These are phyloP conservation scores for Oryza longistaminata DNA, from an alignment of 176 grass and related monocot species.

Conservation along the genomic window DNA sequence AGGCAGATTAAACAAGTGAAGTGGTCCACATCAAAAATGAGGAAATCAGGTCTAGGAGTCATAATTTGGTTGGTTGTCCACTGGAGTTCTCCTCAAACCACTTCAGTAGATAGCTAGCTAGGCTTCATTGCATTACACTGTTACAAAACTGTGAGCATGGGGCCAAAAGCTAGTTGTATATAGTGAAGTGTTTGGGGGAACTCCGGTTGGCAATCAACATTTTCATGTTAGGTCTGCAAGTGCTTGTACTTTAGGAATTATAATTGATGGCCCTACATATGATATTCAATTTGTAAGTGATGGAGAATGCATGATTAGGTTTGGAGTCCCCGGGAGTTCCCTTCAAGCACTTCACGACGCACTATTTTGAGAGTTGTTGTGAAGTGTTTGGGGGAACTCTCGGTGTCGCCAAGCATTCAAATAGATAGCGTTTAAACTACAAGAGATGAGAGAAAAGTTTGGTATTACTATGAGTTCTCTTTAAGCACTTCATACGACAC, in stretches of 20 bases:
- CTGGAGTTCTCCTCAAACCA: slow-evolving; percentile 44
- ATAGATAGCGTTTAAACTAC: not conserved
- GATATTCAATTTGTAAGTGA: not conserved
- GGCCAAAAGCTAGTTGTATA: not conserved
- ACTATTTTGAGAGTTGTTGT: not conserved
- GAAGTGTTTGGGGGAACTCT: slow-evolving; percentile 39
- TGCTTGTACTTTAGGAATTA: not conserved
- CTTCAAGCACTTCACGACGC: slow-evolving; percentile 41
- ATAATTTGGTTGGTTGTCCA: slow-evolving; percentile 37
- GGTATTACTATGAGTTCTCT: slow-evolving; percentile 29
- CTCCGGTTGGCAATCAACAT: not conserved
- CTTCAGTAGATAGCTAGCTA: slow-evolving; percentile 36
- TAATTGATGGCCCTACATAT: not conserved
- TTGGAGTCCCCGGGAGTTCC: slow-evolving; percentile 44
- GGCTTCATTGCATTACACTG: slow-evolving; percentile 10
- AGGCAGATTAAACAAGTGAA: slow-evolving; percentile 42
- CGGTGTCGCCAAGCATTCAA: too few relatives aligned
- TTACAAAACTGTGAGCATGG: not conserved
- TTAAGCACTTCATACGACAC: slow-evolving; percentile 25
- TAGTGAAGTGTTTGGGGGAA: slow-evolving; percentile 56
- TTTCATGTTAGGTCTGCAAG: not conserved
- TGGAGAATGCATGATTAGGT: slow-evolving; percentile 13
- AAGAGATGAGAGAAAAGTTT: not conserved
- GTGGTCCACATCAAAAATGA: slow-evolving; percentile 22
- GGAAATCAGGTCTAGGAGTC: not conserved